Evolutionary conservation across 2,329 filamentous ascomycete genomes (phyloP), one percentile per base, ranked within the genome.

Genomic region (Thelonectria blattea): DNA sequence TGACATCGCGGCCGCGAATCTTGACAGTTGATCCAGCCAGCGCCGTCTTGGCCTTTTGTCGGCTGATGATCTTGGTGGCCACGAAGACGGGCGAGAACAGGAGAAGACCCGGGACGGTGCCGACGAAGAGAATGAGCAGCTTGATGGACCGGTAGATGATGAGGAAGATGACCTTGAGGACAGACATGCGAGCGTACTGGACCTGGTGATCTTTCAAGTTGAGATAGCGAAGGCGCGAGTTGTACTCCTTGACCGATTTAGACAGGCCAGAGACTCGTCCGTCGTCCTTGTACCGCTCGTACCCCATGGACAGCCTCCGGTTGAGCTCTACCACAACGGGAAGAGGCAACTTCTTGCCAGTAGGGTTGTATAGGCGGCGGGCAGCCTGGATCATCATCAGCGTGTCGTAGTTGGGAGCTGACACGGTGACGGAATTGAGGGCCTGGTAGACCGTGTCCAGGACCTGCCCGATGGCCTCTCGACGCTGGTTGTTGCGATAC

Each of bases 341-440:
- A 20, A 98, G 83, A 7, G 94, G 94, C 39, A 98, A 83, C 76
- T 96, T 97, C 80, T 94, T 97, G 69, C 93, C 92, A 51, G 92
- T 95, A 11, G 93, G 91, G 72, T 96, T 97, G 79, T 99, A 99
- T 27, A 99, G 83, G 51, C 95, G 88, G 63, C 95, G 87, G 7
- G 93, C 94, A 39, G 94, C 93, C 84, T 98, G 95, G 60, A 98
- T 96, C 68, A 96, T 85, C 93, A 97, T 97, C 20, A 98, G 83
- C 3, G 94, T 98, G 71, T 98, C 94, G 76, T 97, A 97, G 76
- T 98, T 92, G 3, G 94, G 93, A 39, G 91, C 89, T 14, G 92
- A 94, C 41, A 97, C 93, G 3, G 94, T 98, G 58, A 98, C 95
- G 3, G 93, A 86, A 63, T 91, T 88, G 50, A 98, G 84, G 37